Conservation (phyloP, 2,329 filamentous ascomycete species). For the Aureobasidium sp. region DNA sequence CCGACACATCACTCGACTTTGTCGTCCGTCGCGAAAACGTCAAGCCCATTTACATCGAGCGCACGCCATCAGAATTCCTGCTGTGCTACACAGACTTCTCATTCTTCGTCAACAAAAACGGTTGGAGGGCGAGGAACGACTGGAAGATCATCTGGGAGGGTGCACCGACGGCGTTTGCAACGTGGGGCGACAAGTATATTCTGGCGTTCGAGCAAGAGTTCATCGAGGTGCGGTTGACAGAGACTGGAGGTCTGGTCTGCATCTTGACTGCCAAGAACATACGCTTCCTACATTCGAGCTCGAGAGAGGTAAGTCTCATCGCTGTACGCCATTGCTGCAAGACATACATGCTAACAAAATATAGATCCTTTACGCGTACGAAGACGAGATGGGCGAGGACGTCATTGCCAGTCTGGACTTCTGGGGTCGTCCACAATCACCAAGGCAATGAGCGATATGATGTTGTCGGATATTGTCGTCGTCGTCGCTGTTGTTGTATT, state of each 20-base stretch:
- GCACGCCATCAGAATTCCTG: constrained; percentile 91
- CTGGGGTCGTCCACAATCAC: constrained; percentile 50
- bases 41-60: constrained; percentile 93
- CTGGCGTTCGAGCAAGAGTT: constrained; percentile 96
- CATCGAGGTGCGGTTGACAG: constrained; percentile 91
- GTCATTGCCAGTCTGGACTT: constrained; percentile 94
- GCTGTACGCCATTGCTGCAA: not conserved
- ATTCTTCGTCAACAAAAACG: constrained; percentile 98
- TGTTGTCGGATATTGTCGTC: not conserved
- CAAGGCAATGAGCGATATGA: constrained; percentile 10
- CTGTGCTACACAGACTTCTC: constrained; percentile 98
- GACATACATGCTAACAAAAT: not conserved
- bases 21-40: constrained; percentile 89
- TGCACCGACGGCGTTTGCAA: constrained; percentile 79
- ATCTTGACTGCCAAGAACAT: constrained; percentile 96
- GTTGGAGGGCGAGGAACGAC: constrained; percentile 90
- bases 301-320: constrained; percentile 67
- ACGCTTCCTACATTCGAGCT: constrained; percentile 93
- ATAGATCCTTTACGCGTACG: constrained; percentile 94
- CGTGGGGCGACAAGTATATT: constrained; percentile 87
- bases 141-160: constrained; percentile 99
- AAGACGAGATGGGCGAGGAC: constrained; percentile 89
- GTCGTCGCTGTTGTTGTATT: not conserved
- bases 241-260: constrained; percentile 82
- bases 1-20: constrained; percentile 95